These are phyloP conservation scores for Gleditsia sinensis DNA, from an alignment of 306 rosid species.

Conservation along the genomic window DNA sequence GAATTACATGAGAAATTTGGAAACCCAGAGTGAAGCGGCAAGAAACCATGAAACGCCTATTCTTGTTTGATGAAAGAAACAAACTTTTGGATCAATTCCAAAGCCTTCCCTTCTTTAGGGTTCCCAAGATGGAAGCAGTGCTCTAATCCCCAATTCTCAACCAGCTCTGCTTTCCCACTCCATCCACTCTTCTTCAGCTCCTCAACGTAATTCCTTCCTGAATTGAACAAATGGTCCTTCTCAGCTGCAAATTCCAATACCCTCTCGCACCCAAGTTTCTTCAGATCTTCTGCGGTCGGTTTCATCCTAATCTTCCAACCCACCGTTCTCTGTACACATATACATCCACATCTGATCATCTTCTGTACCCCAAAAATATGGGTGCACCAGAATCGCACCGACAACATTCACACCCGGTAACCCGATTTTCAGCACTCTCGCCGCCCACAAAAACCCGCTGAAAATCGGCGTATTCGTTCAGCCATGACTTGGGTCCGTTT, in stretches of 20 bases:
- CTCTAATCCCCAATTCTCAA: slow-evolving; percentile 37
- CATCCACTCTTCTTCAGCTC: slow-evolving; percentile 57
- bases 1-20: no score
- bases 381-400: slow-evolving; percentile 48
- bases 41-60: no score
- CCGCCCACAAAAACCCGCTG: slow-evolving; percentile 44
- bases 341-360: slow-evolving; percentile 55
- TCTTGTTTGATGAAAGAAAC: slow-evolving; percentile 39
- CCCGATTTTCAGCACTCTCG: slow-evolving; percentile 46
- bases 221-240: slow-evolving; percentile 45
- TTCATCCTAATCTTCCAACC: slow-evolving; percentile 45
- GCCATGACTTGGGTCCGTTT: slow-evolving; percentile 51
- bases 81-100: slow-evolving; percentile 34
- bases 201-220: slow-evolving; percentile 37
- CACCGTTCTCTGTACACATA: slow-evolving; percentile 43
- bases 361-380: slow-evolving; percentile 43
- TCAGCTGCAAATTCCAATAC: slow-evolving; percentile 51
- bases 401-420: slow-evolving; percentile 30
- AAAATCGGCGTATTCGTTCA: slow-evolving; percentile 41
- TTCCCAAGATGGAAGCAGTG: slow-evolving; percentile 48
- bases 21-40: no score
- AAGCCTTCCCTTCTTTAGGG: slow-evolving; percentile 27
- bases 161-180: slow-evolving; percentile 49
- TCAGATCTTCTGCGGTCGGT: slow-evolving; percentile 53
- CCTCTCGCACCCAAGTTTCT: slow-evolving; percentile 42